Evolutionary conservation across 1,284 basidiomycete genomes (phyloP).

Genomic region (Fomitiporia mediterranea): DNA sequence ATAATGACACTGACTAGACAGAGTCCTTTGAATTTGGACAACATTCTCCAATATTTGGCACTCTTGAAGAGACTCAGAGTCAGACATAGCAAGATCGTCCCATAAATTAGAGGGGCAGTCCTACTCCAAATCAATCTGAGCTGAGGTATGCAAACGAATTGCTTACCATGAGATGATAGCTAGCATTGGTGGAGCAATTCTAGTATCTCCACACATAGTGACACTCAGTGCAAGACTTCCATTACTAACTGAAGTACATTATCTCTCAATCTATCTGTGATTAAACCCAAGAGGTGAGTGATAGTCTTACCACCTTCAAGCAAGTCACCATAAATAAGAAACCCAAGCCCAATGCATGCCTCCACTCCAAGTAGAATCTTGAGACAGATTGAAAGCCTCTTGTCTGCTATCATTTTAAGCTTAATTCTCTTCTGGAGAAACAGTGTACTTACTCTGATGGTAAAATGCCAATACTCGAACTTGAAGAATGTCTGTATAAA

Average conservation of each 20-base stretch:
- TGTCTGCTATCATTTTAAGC: background rate
- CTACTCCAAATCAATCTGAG: background rate
- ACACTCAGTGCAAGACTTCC: background rate
- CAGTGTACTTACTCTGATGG: background rate
- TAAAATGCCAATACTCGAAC: slow-evolving; percentile 4
- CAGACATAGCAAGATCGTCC: background rate
- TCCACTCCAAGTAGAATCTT: background rate
- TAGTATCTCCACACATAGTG: background rate
- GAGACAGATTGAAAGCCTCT: background rate
- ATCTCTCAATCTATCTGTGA: background rate
- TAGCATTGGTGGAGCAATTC: background rate
- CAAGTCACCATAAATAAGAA: background rate
- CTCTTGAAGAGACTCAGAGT: background rate
- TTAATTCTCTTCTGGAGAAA: background rate
- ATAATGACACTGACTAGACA: slow-evolving; percentile 7
- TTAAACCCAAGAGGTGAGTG: too few species aligned
- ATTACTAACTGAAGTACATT: background rate
- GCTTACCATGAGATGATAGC: background rate
- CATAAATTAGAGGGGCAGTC: slow-evolving; percentile 2
- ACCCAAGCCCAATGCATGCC: background rate
- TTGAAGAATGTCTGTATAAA: slow-evolving; percentile 1
- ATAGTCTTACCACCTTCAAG: background rate
- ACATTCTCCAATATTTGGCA: slow-evolving; percentile 2
- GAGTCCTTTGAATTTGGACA: background rate
- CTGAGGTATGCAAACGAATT: background rate